phyloP scores from a whole-genome alignment of 2,329 filamentous ascomycete genomes.

The Hirsutella thompsonii region DNA sequence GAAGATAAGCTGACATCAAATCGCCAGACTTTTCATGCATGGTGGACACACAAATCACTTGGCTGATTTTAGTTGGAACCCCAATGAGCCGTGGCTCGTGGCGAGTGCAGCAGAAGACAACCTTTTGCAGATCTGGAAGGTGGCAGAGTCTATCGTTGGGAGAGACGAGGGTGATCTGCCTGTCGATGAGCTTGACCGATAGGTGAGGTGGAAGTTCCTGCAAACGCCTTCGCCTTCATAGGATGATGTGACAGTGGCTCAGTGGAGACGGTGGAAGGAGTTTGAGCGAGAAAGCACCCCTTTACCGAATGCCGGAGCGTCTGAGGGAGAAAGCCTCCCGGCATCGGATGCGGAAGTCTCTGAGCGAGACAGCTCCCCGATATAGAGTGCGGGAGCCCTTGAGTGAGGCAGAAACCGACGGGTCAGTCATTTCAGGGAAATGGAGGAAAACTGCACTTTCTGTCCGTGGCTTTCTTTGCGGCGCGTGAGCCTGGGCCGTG shows the following conservation, averaged over 20 bases:
- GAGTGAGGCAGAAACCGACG: too few species aligned
- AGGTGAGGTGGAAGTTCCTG: slow-evolving; percentile 23
- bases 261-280: slow-evolving; percentile 10
- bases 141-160: slow-evolving; percentile 68
- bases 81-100: slow-evolving; percentile 92
- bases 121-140: slow-evolving; percentile 87
- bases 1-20: slow-evolving; percentile 9
- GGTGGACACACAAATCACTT: slow-evolving; percentile 95
- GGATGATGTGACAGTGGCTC: slow-evolving; percentile 3
- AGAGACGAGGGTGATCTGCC: slow-evolving; percentile 65
- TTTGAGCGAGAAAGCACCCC: slow-evolving; percentile 2
- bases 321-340: too few species aligned
- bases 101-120: slow-evolving; percentile 96
- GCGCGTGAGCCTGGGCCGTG: too few species aligned
- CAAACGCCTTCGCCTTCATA: slow-evolving; percentile 10
- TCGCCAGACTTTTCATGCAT: slow-evolving; percentile 80
- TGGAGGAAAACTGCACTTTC: too few species aligned
- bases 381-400: too few species aligned
- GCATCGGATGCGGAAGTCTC: too few species aligned
- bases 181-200: slow-evolving; percentile 63
- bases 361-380: too few species aligned
- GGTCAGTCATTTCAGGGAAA: too few species aligned
- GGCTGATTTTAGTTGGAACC: slow-evolving; percentile 96
- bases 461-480: too few species aligned
- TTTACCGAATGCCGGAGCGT: neutral